These are phyloP conservation scores for Botrytis squamosa DNA, from an alignment of 2,329 filamentous ascomycete genomes.

Conservation along the genomic window DNA sequence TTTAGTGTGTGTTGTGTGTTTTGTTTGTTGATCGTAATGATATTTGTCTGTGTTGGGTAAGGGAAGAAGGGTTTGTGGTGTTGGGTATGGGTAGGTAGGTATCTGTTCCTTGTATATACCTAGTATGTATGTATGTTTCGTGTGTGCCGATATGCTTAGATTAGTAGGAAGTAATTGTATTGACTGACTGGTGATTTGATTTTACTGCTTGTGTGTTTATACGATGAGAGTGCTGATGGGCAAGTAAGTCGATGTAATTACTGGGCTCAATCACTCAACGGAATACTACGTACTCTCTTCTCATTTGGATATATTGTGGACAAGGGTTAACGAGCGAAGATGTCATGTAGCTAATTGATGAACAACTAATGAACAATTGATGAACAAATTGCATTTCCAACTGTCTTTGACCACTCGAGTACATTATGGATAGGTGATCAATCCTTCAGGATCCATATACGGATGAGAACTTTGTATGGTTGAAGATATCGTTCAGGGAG, in stretches of 20 bases:
- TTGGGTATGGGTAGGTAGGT: not conserved
- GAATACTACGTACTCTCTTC: not conserved
- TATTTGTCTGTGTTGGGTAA: not conserved
- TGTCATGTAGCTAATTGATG: not conserved
- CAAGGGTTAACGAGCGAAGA: not conserved
- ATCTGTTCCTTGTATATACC: not conserved
- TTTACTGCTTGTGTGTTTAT: not conserved
- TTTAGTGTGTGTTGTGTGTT: too few relatives aligned
- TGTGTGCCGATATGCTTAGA: not conserved
- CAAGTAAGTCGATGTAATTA: not conserved
- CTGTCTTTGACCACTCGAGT: not conserved
- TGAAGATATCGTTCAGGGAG: not conserved
- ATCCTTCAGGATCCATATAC: slow-evolving; percentile 2
- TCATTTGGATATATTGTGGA: not conserved
- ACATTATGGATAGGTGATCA: not conserved
- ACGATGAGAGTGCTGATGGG: not conserved
- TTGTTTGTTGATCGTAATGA: not conserved
- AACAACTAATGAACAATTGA: not conserved
- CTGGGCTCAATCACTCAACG: not conserved
- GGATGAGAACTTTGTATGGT: slow-evolving; percentile 12
- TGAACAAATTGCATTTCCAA: not conserved
- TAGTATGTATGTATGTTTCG: slow-evolving; percentile 1
- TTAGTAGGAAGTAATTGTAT: not conserved
- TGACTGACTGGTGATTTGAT: not conserved
- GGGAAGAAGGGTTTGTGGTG: not conserved